Evolutionary conservation across 2,329 filamentous ascomycete species (phyloP), one percentile per base, ranked within the genome.

Genomic region (Sphaceloma murrayae): DNA sequence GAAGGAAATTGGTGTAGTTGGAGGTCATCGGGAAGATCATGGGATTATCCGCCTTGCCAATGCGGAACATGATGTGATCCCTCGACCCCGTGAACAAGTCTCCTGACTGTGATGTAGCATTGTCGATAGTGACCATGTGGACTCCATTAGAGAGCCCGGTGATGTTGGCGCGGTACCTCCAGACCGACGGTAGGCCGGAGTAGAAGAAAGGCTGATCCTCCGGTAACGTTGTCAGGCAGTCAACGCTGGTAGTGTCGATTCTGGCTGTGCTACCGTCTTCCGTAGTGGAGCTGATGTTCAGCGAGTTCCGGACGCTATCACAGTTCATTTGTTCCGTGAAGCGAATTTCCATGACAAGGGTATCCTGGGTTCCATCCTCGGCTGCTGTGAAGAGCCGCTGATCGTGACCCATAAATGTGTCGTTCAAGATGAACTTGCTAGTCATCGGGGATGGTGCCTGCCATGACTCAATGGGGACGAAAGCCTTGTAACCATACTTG

Each of bases 251-350:
- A 2, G 52, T 54, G 39, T 72, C 67, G 9, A 78, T 49, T 1
- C 57, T 60, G 2, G 72, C 67, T 2, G 54, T 55, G 10, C 61
- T 58, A 3, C 66, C 67, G 34, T 59, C 60, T 16, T 70, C 66
- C 0, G 73, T 77, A 1, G 64, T 70, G 1, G 78, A 80, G 24
- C 66, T 64, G 45, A 78, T 59, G 0, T 61, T 61, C 19, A 82
- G 66, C 3, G 65, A 64, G 3, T 67, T 56, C 0, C 65, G 69
- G 10, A 80, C 62, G 0, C 62, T 63, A n/a, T 70, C 62, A 56
- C 78, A 82, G 51, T 76, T 65, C 77, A 82, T 80, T 34, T 70
- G 62, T 1, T 65, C 63, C 1, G 75, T 79, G 56, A 79, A 82
- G 26, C 74, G 68, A 3, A 82, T 47, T 39, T 72, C 66, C 33